phyloP scores from a whole-genome alignment of 1,284 basidiomycete species.

The Melampsora larici-populina region DNA sequence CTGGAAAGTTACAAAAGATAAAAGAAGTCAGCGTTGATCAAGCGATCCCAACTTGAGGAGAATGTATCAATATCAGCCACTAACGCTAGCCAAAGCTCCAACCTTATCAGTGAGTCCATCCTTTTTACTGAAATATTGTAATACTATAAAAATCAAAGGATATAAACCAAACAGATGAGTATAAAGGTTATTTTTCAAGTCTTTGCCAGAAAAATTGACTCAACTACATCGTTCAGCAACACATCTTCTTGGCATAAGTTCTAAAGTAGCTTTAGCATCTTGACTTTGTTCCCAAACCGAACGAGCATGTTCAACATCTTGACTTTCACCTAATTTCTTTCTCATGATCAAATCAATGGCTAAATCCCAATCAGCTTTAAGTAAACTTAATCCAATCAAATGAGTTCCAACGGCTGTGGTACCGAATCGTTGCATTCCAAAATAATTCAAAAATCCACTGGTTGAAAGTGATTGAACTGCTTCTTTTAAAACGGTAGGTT shows the following conservation, averaged over 20 bases:
- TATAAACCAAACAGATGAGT: background rate
- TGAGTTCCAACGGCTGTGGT: conserved; percentile 95
- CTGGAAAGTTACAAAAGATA: conserved; percentile 57
- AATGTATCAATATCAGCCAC: conserved; percentile 48
- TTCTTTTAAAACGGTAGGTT: conserved; percentile 66
- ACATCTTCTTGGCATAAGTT: conserved; percentile 41
- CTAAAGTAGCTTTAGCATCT: conserved; percentile 28
- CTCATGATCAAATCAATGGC: conserved; percentile 80
- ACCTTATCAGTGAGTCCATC: conserved; percentile 23
- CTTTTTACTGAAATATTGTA: conserved; percentile 40
- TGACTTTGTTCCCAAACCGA: conserved; percentile 36
- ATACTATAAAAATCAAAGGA: background rate
- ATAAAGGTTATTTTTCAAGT: background rate
- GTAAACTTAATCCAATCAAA: conserved; percentile 80
- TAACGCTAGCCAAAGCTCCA: conserved; percentile 59
- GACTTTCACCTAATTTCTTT: too few relatives aligned
- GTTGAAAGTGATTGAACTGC: conserved; percentile 79
- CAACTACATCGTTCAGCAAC: conserved; percentile 40
- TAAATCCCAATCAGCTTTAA: conserved; percentile 81
- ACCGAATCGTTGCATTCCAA: conserved; percentile 96
- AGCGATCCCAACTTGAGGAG: background rate
- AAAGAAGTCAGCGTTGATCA: background rate
- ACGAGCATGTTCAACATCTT: conserved; percentile 21
- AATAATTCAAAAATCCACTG: conserved; percentile 99
- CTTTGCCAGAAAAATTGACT: conserved; percentile 44